Base-by-base conservation (phyloP, 2,329 filamentous ascomycete species). In the Aspergillus pseudoterreus region DNA sequence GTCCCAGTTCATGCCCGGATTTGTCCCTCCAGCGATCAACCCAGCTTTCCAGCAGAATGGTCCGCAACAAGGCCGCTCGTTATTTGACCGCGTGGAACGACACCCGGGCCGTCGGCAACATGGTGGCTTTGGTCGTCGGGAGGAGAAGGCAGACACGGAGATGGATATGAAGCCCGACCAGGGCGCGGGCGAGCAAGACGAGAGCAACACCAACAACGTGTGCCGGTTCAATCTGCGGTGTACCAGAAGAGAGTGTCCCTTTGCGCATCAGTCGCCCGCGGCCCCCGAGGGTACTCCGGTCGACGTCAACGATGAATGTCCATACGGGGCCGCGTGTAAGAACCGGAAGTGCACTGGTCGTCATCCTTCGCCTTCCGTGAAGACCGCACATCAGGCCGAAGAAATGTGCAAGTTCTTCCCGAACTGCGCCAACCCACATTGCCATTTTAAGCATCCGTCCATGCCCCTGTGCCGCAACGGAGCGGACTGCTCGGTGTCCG, bases 221-320 rank as follows among this genome's bases (percentile, higher is more conserved):
- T 99, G 94, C 82, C 90, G 88, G 64, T 99, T 85, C 78, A 96
- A 97, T 74, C 77, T 94, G 49, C 79, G 82, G 57, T 99, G 94
- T 76, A 89, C 87, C 36, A 95, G 95, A 72, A 84, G 83, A 60
- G 89, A 95, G 55, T 99, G 94, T 75, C 87, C 86, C 59, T 99
- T 90, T 69, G 94, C 90, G 15, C 94, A 99, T 66, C 92, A 96
- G 74, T 96, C 92, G 14, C 91, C 94, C 2, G 91, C 88, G 2
- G 92, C 92, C 30, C 87, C 90, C 3, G 86, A 87, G 2, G 88
- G 87, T 24, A 82, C 82, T 2, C 80, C 85, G 0, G 79, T 97
- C 52, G 94, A 97, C 69, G 80, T 92, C 59, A 82, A 79, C 52
- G 90, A 95, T 63, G 78, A 81, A 15, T 99, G 94, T 75, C 82